These are phyloP conservation scores for Colletotrichum cereale DNA, from an alignment of 2,329 filamentous ascomycete genomes.

Conservation along the genomic window DNA sequence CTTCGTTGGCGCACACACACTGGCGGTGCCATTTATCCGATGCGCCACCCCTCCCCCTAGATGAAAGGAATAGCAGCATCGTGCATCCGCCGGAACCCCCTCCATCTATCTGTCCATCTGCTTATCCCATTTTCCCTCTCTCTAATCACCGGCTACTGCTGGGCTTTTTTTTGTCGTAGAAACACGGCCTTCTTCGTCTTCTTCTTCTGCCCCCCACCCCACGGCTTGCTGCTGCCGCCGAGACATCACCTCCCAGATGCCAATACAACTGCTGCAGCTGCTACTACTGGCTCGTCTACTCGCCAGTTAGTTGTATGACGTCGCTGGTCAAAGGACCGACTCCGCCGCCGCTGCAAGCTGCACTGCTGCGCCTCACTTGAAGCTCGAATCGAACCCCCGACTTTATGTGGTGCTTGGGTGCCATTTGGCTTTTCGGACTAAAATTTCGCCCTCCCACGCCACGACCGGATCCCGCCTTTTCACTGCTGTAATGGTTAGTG, in stretches of 20 bases:
- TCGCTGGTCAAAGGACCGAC: constrained; percentile 36
- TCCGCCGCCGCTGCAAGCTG: constrained; percentile 33
- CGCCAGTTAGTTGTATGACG: constrained; percentile 29
- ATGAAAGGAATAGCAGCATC: neutral
- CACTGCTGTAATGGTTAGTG: neutral
- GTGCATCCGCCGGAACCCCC: neutral
- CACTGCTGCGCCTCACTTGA: constrained; percentile 39
- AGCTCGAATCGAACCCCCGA: constrained; percentile 18
- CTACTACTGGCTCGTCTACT: neutral
- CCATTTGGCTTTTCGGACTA: constrained; percentile 6
- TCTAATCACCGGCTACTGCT: too few relatives aligned
- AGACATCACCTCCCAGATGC: neutral
- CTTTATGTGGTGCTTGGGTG: constrained; percentile 20
- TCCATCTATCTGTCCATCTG: neutral
- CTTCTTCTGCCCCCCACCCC: too few relatives aligned
- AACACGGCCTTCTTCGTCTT: neutral
- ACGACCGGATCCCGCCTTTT: constrained; percentile 1
- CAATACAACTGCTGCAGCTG: neutral
- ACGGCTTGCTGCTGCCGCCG: neutral
- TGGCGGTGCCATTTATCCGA: constrained; percentile 18
- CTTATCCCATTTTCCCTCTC: neutral
- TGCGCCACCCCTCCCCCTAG: neutral
- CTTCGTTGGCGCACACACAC: constrained; percentile 3
- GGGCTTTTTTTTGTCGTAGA: neutral
- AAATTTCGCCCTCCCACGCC: constrained; percentile 21